Conservation (phyloP, 805 yeast genomes). For the Starmera amethionina region DNA sequence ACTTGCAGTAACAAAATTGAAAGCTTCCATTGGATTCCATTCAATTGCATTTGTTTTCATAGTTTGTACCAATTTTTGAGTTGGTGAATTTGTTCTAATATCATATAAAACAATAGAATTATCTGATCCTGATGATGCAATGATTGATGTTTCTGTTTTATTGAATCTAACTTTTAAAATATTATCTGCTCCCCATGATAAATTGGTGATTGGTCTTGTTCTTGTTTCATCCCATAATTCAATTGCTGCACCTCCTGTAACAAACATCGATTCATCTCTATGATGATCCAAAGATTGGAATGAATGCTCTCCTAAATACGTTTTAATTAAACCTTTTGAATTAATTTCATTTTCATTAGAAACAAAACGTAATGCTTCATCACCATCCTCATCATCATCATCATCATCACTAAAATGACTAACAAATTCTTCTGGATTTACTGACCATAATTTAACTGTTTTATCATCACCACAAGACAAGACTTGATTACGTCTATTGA, state of each 20-base stretch:
- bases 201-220: slow-evolving; percentile 62
- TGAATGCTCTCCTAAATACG: slow-evolving; percentile 76
- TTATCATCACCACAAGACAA: slow-evolving; percentile 89
- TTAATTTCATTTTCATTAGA: slow-evolving; percentile 22
- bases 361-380: slow-evolving; percentile 6
- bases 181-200: slow-evolving; percentile 97
- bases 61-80: slow-evolving; percentile 78
- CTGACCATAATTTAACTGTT: slow-evolving; percentile 83
- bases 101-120: slow-evolving; percentile 88
- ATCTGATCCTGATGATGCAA: slow-evolving; percentile 88
- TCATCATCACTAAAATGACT: too few species aligned
- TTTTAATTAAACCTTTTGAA: slow-evolving; percentile 55
- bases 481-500: slow-evolving; percentile 43
- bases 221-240: slow-evolving; percentile 89
- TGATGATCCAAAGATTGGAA: slow-evolving; percentile 86
- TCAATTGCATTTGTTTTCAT: slow-evolving; percentile 78
- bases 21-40: slow-evolving; percentile 99
- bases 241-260: slow-evolving; percentile 85
- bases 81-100: slow-evolving; percentile 80
- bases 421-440: slow-evolving; percentile 41
- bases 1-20: slow-evolving; percentile 79
- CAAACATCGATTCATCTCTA: slow-evolving; percentile 59
- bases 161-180: slow-evolving; percentile 76
- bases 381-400: slow-evolving; percentile 4
- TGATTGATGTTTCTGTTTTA: slow-evolving; percentile 76